A percentile compares a stretch with the other conserved stretches of the same genome.
phyloP scores from a whole-genome alignment of 345 rosid species.

The Physaria fendleri region DNA sequence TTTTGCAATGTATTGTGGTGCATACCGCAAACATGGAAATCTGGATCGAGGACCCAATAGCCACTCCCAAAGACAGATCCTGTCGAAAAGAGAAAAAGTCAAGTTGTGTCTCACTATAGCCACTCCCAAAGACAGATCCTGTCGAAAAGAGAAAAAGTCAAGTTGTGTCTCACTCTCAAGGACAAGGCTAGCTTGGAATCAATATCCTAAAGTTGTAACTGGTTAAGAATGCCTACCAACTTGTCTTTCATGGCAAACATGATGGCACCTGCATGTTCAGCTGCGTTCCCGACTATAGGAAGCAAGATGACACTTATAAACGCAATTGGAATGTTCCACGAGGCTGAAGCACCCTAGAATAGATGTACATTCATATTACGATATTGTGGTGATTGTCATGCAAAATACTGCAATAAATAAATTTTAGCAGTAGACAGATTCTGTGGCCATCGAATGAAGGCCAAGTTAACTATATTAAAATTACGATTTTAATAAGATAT shows the following conservation, averaged over 20 bases:
- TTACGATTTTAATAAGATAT: neutral
- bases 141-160: slow-evolving; percentile 15
- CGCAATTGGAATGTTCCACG: slow-evolving; percentile 75
- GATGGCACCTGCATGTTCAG: slow-evolving; percentile 94
- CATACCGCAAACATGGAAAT: slow-evolving; percentile 96
- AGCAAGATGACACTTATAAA: slow-evolving; percentile 93
- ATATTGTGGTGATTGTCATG: neutral
- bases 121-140: slow-evolving; percentile 96
- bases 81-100: slow-evolving; percentile 26
- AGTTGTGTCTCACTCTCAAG: neutral
- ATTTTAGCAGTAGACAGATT: neutral
- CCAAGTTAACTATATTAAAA: neutral
- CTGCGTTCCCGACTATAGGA: slow-evolving; percentile 97
- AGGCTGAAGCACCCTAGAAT: slow-evolving; percentile 65
- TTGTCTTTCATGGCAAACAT: slow-evolving; percentile 99
- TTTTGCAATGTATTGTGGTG: slow-evolving; percentile 4
- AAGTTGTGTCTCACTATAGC: slow-evolving; percentile 48
- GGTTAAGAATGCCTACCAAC: slow-evolving; percentile 46
- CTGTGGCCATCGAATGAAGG: neutral
- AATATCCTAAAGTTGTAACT: slow-evolving; percentile 7
- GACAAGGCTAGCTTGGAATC: neutral
- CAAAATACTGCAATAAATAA: neutral
- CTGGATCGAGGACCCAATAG: slow-evolving; percentile 96
- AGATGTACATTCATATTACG: neutral
- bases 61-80: slow-evolving; percentile 97